Base-by-base conservation (phyloP, 805 yeast species). In the Myxozyma geophila region DNA sequence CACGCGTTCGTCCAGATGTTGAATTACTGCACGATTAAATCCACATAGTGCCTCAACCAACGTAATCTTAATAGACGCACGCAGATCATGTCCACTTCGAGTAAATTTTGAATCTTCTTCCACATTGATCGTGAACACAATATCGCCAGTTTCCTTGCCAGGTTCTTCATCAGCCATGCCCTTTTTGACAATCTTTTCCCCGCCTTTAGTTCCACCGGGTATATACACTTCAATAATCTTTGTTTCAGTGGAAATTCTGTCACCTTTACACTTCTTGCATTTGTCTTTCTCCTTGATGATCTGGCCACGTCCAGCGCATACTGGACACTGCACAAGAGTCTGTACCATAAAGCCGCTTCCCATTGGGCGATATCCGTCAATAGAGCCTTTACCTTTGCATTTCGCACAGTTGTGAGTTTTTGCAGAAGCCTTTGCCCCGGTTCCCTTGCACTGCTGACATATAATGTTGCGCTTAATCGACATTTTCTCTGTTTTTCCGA, bases 21-120 rank as follows among this genome's bases (percentile, higher is more conserved):
- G 83, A 9, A 88, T 77, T 1, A 91, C 79, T 12, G 83, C 81
- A 57, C 83, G 82, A 41, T 82, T 77, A 71, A 92, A 88, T 1
- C 98, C 98, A 63, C 90, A 83, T n/a, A 93, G 79, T 0, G 97
- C 87, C 68, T 93, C 98, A 13, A 84, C 84, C 57, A 93, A 78
- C 1, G 96, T 80, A 46, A 93, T 83, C 7, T 78, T 79, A 46
- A 86, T 76, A 36, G 80, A 78, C 2, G 90, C 81, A 68, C 83
- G 84, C 56, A 95, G 76, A 74, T 92, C 93, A 66, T 84, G 75
- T 8, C 84, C 87, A 48, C 81, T 79, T 60, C 95, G 80, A 44
- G 76, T 77, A 71, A 91, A 87, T 0, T 69, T 70, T 0, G 76
- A 70, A 72, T 87, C 83, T 2, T 76, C 75, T 61, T 80, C 79